A percentile compares a stretch with the other conserved stretches of the same genome.
These are phyloP conservation scores for Herpetospermum pedunculosum DNA, from an alignment of 306 rosid genomes.

Conservation along the genomic window DNA sequence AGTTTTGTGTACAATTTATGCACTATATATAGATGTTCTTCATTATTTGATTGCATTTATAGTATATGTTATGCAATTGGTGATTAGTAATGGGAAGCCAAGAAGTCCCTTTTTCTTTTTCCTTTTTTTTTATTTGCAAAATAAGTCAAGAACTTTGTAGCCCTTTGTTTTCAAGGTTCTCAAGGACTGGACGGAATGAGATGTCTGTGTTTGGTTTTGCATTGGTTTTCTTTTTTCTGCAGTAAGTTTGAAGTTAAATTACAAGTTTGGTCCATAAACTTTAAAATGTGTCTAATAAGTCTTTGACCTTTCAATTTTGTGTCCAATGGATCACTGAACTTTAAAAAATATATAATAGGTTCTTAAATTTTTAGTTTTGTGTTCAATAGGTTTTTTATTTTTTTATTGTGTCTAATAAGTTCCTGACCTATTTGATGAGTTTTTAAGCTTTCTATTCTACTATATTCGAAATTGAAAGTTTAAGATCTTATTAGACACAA, in stretches of 20 bases:
- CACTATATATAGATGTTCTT: neutral
- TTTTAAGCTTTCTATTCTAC: too few species aligned
- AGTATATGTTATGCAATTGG: neutral
- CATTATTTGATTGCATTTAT: neutral
- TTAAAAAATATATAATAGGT: too few species aligned
- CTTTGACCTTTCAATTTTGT: too few species aligned
- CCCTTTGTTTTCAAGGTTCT: neutral
- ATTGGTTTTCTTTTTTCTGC: neutral
- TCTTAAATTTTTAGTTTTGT: too few species aligned
- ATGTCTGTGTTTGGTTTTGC: neutral
- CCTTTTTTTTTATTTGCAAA: neutral
- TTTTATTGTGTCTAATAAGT: too few species aligned
- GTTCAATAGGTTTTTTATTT: too few species aligned
- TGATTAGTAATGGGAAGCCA: neutral
- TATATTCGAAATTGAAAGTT: too few species aligned
- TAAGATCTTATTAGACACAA: too few species aligned
- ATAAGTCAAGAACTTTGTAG: neutral
- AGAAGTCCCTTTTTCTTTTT: neutral
- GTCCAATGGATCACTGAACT: too few species aligned
- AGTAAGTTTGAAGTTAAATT: neutral
- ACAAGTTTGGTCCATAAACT: too few species aligned
- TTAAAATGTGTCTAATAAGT: too few species aligned
- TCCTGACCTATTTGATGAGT: too few species aligned
- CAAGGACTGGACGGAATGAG: neutral
- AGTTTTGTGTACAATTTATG: slow-evolving; percentile 2